Conservation (phyloP, 2,329 filamentous ascomycete genomes). For the Diaporthe eres region DNA sequence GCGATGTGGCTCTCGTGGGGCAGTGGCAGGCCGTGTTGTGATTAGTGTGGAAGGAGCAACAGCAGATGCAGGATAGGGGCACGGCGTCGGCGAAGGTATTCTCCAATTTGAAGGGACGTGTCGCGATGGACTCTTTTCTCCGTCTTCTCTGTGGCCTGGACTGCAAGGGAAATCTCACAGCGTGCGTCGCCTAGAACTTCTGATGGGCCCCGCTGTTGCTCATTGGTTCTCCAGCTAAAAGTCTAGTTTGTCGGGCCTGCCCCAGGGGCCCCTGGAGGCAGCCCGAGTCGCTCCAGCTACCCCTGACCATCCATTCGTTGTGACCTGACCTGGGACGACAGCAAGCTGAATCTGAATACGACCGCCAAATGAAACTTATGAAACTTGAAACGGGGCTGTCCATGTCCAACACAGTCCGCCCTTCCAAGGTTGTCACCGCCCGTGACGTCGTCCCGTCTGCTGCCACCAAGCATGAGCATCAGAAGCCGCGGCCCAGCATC, state of each 20-base stretch:
- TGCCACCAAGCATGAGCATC: not conserved
- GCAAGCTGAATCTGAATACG: constrained; percentile 31
- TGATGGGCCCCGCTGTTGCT: constrained; percentile 21
- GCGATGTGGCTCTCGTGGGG: constrained; percentile 28
- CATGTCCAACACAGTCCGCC: constrained; percentile 21
- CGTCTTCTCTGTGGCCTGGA: not conserved
- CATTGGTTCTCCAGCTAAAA: constrained; percentile 18
- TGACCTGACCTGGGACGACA: constrained; percentile 7
- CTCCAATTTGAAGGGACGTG: constrained; percentile 19
- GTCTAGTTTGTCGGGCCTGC: constrained; percentile 20
- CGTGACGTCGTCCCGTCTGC: constrained; percentile 29
- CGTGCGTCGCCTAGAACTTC: constrained; percentile 19
- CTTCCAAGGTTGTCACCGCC: constrained; percentile 20
- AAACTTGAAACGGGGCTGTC: constrained; percentile 31
- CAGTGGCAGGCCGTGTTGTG: constrained; percentile 9
- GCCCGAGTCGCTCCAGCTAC: constrained; percentile 32
- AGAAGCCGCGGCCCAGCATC: not conserved
- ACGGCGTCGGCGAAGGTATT: constrained; percentile 18
- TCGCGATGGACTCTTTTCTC: constrained; percentile 20
- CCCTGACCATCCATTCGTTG: constrained; percentile 29
- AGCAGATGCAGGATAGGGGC: constrained; percentile 23
- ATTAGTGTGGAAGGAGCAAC: constrained; percentile 17
- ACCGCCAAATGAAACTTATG: constrained; percentile 37
- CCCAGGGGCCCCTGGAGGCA: constrained; percentile 30
- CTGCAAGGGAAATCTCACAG: constrained; percentile 26